Percentiles rank a stretch among this genome's conserved stretches.
Evolutionary conservation across 148 eudicot genomes (phyloP).

Genomic region (Rhododendron ovatum): DNA sequence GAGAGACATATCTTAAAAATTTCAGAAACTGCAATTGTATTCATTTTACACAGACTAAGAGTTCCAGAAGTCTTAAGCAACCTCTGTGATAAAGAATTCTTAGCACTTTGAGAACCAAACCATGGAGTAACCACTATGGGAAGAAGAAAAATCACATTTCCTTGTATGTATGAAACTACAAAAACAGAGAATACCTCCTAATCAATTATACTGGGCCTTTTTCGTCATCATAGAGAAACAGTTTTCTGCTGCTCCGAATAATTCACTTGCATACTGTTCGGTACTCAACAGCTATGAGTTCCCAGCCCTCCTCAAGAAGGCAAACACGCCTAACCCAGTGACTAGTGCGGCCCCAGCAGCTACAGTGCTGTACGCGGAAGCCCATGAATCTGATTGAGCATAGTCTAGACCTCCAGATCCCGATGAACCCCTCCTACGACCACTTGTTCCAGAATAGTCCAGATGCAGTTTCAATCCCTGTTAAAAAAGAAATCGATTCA

Average conservation of each 20-base stretch:
- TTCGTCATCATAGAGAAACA: neutral
- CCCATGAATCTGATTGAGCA: slow-evolving; percentile 75
- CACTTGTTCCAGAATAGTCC: slow-evolving; percentile 48
- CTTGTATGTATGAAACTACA: neutral
- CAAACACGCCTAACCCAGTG: slow-evolving; percentile 80
- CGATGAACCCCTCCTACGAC: slow-evolving; percentile 43
- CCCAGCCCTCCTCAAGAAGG: slow-evolving; percentile 62
- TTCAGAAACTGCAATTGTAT: neutral
- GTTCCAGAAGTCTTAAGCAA: neutral
- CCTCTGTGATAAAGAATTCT: neutral
- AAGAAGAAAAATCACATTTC: neutral
- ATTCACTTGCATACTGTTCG: too few species aligned
- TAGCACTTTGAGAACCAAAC: neutral
- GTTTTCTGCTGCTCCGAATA: neutral
- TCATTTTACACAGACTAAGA: neutral
- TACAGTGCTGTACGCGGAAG: slow-evolving; percentile 72
- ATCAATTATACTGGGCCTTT: neutral
- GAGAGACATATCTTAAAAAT: neutral
- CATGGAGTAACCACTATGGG: neutral
- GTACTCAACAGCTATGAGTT: neutral
- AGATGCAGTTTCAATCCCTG: slow-evolving; percentile 81
- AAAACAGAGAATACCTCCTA: neutral
- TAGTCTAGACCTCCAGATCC: slow-evolving; percentile 45
- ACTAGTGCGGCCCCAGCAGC: slow-evolving; percentile 95
- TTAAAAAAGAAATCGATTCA: neutral